Evolutionary conservation across 148 eudicot species (phyloP).

Genomic region (Chenopodium formosanum): DNA sequence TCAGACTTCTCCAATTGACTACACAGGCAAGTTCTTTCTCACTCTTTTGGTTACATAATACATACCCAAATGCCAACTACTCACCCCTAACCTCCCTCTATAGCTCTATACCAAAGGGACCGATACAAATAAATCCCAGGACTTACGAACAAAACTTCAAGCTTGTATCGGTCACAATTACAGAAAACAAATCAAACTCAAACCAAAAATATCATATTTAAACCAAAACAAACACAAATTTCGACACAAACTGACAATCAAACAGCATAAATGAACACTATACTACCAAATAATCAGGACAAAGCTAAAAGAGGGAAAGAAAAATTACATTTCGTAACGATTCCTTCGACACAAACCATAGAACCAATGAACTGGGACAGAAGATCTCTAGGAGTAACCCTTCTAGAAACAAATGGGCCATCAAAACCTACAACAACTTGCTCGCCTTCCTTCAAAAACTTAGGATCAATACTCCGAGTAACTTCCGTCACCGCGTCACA

Average conservation of each 20-base stretch:
- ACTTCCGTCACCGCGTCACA: conserved; percentile 84
- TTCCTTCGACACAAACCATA: conserved; percentile 94
- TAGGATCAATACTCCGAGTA: conserved; percentile 57
- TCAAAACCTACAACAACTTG: conserved; percentile 85
- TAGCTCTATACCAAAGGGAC: too few relatives aligned
- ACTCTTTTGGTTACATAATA: not conserved
- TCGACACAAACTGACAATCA: not conserved
- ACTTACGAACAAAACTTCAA: too few relatives aligned
- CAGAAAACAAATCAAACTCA: not conserved
- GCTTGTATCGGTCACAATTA: not conserved
- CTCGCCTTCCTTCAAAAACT: conserved; percentile 93
- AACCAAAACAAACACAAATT: not conserved
- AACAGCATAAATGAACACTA: too few relatives aligned
- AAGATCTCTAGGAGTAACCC: conserved; percentile 89
- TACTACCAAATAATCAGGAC: not conserved
- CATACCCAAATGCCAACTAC: not conserved
- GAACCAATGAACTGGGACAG: conserved; percentile 92
- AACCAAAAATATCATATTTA: not conserved
- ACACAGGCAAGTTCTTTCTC: not conserved
- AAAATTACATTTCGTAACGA: conserved; percentile 78
- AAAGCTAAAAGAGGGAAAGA: not conserved
- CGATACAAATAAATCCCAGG: too few relatives aligned
- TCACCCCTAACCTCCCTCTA: not conserved
- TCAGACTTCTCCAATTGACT: not conserved
- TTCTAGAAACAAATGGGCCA: conserved; percentile 90